These are phyloP conservation scores for Vitis hybrid DNA, from an alignment of 177 flowering plant genomes.

Conservation along the genomic window DNA sequence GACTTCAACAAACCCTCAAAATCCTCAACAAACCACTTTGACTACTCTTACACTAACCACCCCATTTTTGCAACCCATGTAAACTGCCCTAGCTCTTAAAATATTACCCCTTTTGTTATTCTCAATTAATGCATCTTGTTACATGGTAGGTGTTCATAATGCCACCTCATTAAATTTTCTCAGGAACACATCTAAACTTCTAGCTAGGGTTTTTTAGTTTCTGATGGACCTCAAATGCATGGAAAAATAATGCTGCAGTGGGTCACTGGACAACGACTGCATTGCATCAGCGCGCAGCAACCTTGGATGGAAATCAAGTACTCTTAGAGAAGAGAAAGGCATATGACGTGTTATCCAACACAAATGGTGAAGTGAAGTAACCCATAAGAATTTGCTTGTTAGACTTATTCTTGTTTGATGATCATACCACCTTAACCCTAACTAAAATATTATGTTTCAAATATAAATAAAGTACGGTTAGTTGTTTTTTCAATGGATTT, in stretches of 20 bases:
- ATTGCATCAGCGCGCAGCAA: background rate
- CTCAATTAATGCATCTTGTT: conserved; percentile 12
- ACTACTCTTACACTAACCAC: conserved; percentile 5
- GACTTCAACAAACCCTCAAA: conserved; percentile 30
- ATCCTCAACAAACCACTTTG: conserved; percentile 38
- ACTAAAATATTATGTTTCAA: conserved; percentile 5
- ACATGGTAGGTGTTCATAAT: conserved; percentile 9
- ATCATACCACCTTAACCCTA: conserved; percentile 5
- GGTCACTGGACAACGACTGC: too few relatives aligned
- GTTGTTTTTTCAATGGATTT: conserved; percentile 14
- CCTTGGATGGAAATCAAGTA: conserved; percentile 2
- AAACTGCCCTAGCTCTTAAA: background rate
- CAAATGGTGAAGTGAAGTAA: conserved; percentile 27
- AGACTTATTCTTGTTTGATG: conserved; percentile 8
- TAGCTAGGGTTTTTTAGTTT: too few relatives aligned
- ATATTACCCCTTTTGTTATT: conserved; percentile 1
- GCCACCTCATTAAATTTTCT: background rate
- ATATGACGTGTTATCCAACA: conserved; percentile 35
- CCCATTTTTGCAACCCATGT: background rate
- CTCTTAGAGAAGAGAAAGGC: too few relatives aligned
- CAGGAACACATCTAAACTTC: background rate
- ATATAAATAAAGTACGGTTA: conserved; percentile 19
- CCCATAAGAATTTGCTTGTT: conserved; percentile 19
- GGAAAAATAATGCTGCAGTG: too few relatives aligned
- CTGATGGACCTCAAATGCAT: too few relatives aligned